Conservation (phyloP, 176 grass and related monocot genomes). For the Oryza rufipogon region DNA sequence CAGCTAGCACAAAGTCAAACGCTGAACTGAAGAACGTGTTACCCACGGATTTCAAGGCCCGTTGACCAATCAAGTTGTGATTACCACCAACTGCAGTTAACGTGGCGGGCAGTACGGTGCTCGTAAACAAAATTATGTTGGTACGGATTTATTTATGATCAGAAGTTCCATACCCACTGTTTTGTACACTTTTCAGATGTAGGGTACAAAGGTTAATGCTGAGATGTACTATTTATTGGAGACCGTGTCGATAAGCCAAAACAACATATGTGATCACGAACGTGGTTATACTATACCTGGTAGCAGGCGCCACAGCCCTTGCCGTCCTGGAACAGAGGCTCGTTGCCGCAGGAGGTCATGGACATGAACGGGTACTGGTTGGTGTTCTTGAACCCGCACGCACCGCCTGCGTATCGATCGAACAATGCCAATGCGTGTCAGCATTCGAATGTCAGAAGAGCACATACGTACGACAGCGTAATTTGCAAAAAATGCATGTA, state of each 20-base stretch:
- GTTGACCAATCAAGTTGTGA: background rate
- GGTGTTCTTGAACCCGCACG: slow-evolving; percentile 58
- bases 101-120: background rate
- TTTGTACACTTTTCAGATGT: too few species aligned
- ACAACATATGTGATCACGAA: background rate
- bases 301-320: slow-evolving; percentile 68
- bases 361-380: slow-evolving; percentile 54
- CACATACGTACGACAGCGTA: background rate
- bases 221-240: background rate
- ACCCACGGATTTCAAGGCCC: background rate
- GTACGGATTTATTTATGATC: background rate
- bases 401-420: slow-evolving; percentile 44
- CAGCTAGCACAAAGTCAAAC: background rate
- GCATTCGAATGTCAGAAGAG: background rate
- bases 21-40: background rate
- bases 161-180: background rate
- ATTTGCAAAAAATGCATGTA: background rate
- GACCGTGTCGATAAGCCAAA: background rate
- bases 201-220: background rate
- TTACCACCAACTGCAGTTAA: background rate
- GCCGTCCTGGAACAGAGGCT: slow-evolving; percentile 47
- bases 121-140: too few species aligned
- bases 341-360: slow-evolving; percentile 64
- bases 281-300: slow-evolving; percentile 28
- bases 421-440: background rate